Percentiles rank a stretch among this genome's conserved stretches.
Conservation (phyloP, 1,284 basidiomycete genomes). For the Ceratobasidium sp. region DNA sequence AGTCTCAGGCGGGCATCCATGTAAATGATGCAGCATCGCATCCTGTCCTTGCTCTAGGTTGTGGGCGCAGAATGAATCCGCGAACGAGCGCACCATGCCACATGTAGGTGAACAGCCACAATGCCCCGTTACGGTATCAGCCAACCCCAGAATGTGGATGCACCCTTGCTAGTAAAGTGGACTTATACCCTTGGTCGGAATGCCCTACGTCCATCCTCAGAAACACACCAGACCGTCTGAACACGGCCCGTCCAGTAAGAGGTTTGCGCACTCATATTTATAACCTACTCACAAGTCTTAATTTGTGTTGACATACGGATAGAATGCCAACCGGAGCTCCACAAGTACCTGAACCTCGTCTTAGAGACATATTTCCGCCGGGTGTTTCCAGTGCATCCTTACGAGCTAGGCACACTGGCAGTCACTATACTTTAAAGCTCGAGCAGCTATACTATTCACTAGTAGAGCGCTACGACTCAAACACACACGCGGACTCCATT, state of each 20-base stretch:
- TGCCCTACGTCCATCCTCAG: too few species aligned
- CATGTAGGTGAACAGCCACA: too few species aligned
- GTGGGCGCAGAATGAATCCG: too few species aligned
- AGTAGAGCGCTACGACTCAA: not conserved
- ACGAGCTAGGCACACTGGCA: not conserved
- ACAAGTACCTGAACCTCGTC: not conserved
- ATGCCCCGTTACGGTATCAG: too few species aligned
- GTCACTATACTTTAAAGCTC: not conserved
- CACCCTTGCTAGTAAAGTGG: too few species aligned
- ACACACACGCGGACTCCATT: not conserved
- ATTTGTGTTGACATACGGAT: not conserved
- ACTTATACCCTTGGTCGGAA: too few species aligned
- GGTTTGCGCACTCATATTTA: not conserved
- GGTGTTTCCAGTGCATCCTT: not conserved
- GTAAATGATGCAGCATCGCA: too few species aligned
- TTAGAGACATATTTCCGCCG: not conserved
- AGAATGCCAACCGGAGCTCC: not conserved
- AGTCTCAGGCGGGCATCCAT: too few species aligned
- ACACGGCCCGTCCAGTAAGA: not conserved
- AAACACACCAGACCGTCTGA: too few species aligned
- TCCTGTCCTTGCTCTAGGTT: too few species aligned
- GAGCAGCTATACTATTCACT: constrained; percentile 2
- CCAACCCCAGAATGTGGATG: too few species aligned
- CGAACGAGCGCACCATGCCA: too few species aligned
- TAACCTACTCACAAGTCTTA: not conserved